Percentiles rank a stretch among this genome's conserved stretches.
phyloP scores from a whole-genome alignment of 2,329 filamentous ascomycete genomes.

The Scedosporium boydii region DNA sequence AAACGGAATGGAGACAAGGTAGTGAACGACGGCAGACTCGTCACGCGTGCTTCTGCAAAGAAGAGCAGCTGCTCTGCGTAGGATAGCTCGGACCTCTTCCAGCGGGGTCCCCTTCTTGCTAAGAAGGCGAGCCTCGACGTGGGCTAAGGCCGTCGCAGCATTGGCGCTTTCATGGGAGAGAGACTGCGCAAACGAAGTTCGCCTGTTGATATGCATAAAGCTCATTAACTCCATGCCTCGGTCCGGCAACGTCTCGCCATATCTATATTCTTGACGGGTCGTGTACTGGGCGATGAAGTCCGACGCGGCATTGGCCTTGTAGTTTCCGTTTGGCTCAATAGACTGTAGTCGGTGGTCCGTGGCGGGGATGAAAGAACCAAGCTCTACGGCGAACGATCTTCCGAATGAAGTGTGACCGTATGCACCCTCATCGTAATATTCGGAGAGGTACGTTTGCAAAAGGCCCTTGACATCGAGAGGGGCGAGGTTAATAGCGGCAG shows the following conservation, averaged over 20 bases:
- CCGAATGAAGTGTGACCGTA: constrained; percentile 91
- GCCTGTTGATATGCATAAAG: constrained; percentile 45
- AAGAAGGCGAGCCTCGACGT: constrained; percentile 62
- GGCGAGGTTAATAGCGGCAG: constrained; percentile 68
- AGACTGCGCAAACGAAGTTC: constrained; percentile 41
- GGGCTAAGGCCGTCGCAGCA: constrained; percentile 56
- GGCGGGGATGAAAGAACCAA: constrained; percentile 76
- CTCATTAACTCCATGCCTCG: constrained; percentile 57
- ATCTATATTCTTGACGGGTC: constrained; percentile 89
- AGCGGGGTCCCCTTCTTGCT: constrained; percentile 62
- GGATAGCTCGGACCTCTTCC: constrained; percentile 66
- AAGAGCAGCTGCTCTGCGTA: constrained; percentile 76
- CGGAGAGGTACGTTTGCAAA: constrained; percentile 90
- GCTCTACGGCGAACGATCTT: constrained; percentile 86
- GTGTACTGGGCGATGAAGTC: constrained; percentile 97
- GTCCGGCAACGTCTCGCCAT: constrained; percentile 65
- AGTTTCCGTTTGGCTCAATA: constrained; percentile 64
- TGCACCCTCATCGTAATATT: constrained; percentile 82
- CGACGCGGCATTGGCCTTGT: constrained; percentile 80
- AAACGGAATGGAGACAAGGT: constrained; percentile 89
- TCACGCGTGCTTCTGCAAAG: constrained; percentile 70
- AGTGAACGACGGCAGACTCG: constrained; percentile 70
- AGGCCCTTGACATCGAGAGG: constrained; percentile 92
- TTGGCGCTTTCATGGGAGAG: constrained; percentile 46
- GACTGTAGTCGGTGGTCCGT: constrained; percentile 80